Conservation (phyloP, 108 stramenopile species). For the Schizochytrium sp. region DNA sequence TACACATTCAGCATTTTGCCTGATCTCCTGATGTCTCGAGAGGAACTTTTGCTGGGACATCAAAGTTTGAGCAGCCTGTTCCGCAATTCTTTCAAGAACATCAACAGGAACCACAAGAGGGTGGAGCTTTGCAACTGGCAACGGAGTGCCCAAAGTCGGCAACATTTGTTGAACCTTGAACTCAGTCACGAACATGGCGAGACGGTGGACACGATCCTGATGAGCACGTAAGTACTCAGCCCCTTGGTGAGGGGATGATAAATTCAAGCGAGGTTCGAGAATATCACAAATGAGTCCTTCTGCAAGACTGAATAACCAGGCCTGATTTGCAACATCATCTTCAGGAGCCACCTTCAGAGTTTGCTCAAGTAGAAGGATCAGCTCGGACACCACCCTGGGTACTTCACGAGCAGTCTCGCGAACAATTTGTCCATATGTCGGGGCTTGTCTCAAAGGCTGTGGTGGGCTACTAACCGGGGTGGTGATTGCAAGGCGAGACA, state of each 20-base stretch:
- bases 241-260: no score
- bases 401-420: neutral
- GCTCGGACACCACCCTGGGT: neutral
- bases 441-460: neutral
- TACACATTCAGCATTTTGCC: neutral
- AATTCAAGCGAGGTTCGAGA: neutral
- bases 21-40: no score
- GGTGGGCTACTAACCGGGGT: neutral
- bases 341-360: neutral
- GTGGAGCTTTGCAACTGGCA: neutral
- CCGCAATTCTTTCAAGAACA: no score
- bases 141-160: neutral
- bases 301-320: conserved; percentile 1
- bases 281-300: neutral
- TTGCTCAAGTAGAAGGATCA: neutral
- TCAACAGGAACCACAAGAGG: no score
- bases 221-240: no score
- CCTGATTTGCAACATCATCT: neutral
- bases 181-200: conserved; percentile 16
- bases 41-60: no score
- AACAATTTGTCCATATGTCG: neutral
- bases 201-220: neutral
- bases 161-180: neutral
- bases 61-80: no score
- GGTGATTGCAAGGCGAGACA: neutral